Evolutionary conservation across 2,329 filamentous ascomycete genomes (phyloP).

Genomic region (Knoxdaviesia capensis): DNA sequence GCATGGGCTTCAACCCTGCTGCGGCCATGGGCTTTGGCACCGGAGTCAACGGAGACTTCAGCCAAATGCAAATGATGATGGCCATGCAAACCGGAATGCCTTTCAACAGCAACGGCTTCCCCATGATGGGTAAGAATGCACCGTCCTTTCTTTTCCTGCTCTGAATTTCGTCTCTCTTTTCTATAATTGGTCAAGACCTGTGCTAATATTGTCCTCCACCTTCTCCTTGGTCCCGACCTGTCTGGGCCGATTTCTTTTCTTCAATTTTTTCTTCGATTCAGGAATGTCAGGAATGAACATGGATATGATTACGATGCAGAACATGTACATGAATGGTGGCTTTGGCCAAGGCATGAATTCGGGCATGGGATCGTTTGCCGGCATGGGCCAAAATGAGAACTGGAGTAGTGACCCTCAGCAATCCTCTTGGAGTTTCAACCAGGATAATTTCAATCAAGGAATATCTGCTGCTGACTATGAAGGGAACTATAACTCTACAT

Average conservation of each 20-base stretch:
- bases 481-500: conserved; percentile 55
- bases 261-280: conserved; percentile 13
- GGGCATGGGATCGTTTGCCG: conserved; percentile 52
- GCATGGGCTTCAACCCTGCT: conserved; percentile 26
- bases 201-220: too few relatives aligned
- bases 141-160: too few relatives aligned
- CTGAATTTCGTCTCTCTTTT: conserved; percentile 9
- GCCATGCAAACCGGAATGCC: conserved; percentile 51
- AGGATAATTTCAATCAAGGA: conserved; percentile 76
- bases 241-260: too few relatives aligned
- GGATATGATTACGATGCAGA: conserved; percentile 59
- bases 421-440: conserved; percentile 57
- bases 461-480: conserved; percentile 64
- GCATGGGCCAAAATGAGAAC: conserved; percentile 55
- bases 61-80: conserved; percentile 68
- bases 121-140: conserved; percentile 92
- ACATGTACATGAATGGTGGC: conserved; percentile 61
- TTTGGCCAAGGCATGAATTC: conserved; percentile 48
- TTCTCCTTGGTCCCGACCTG: too few relatives aligned
- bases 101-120: conserved; percentile 34
- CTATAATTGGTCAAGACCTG: background rate
- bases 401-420: conserved; percentile 68
- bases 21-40: conserved; percentile 40
- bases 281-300: conserved; percentile 72
- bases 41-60: conserved; percentile 49